These are phyloP conservation scores for Xerocomus nothofagi DNA, from an alignment of 1,284 basidiomycete species.

Conservation along the genomic window DNA sequence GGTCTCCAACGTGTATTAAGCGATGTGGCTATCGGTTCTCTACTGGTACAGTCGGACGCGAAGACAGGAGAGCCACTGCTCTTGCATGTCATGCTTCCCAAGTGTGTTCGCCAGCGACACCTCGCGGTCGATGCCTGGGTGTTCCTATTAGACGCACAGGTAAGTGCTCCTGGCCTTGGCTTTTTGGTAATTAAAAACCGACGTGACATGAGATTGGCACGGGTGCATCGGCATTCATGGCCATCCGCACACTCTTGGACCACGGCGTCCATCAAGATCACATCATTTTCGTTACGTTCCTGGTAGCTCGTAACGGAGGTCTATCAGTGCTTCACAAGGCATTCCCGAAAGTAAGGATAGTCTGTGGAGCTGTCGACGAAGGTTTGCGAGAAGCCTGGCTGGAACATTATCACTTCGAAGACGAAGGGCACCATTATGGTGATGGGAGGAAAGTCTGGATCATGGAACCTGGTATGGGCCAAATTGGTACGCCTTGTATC, in stretches of 20 bases:
- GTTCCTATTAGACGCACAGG: constrained; percentile 91
- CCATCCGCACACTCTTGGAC: constrained; percentile 91
- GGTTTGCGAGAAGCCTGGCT: constrained; percentile 72
- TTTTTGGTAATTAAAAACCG: not conserved
- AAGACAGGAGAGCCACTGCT: constrained; percentile 87
- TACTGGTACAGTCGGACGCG: constrained; percentile 89
- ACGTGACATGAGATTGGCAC: constrained; percentile 74
- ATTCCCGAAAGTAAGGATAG: constrained; percentile 80
- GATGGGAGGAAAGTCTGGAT: constrained; percentile 68
- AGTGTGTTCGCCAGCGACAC: constrained; percentile 62
- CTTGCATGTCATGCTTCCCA: constrained; percentile 79
- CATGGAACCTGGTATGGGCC: constrained; percentile 79
- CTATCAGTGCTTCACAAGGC: constrained; percentile 75
- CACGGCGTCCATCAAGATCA: constrained; percentile 87
- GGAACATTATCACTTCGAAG: constrained; percentile 49
- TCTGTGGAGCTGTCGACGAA: constrained; percentile 82
- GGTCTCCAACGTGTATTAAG: constrained; percentile 89
- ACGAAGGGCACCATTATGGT: constrained; percentile 35
- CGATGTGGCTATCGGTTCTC: constrained; percentile 84
- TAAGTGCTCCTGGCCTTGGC: constrained; percentile 24
- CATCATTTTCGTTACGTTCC: constrained; percentile 86
- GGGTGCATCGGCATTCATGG: constrained; percentile 94
- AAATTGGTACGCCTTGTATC: constrained; percentile 57
- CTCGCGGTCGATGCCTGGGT: constrained; percentile 76
- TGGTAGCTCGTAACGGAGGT: constrained; percentile 83